Evolutionary conservation across 2,329 filamentous ascomycete species (phyloP), one percentile per base, ranked within the genome.

Genomic region (Xylaria polymorpha): DNA sequence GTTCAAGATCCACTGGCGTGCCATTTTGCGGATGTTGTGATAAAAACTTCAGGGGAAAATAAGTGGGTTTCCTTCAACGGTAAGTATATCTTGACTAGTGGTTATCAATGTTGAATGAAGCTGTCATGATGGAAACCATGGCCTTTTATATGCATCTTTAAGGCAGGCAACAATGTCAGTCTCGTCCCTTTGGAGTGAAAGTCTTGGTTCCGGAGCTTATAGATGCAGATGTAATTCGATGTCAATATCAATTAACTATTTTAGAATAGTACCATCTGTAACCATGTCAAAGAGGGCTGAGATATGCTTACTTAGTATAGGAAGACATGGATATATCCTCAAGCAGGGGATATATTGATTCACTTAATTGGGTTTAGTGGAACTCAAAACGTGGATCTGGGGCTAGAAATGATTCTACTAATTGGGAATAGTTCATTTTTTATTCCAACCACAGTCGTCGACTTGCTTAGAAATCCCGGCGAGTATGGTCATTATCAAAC

Each of bases 1-100:
- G 18, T 72, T 77, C 7, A 80, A 65, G 20, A 75, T 74, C 78
- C 79, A 81, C 61, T 76, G 78, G 64, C 77, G 68, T 57, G 77
- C 71, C 78, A 80, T 80, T 1, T 29, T 70, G 12, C 35, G 9
- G 6, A 35, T 41, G 18, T 20, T 58, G 44, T 68, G 18, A 46
- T 22, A 41, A 15, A 9, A 12, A 41, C 1, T 57, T 43, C 29
- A 18, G 37, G 25, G 25, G 14, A 12, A 43, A 8, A 4, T 41
- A 25, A 57, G 29, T 1, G 12, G 1, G 6, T 55, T n/a, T 2
- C 12, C 1, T 37, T 14, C 4, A n/a, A 22, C 15, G n/a, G 32
- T 8, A 14, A 4, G 25, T 9, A 32, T 37, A 1, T 48, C 12
- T 53, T 2, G 46, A 32, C 3, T 48, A 59, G 35, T 69, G 22